Conservation (phyloP, 768 basidiomycete species). For the Boletus insuetus region DNA sequence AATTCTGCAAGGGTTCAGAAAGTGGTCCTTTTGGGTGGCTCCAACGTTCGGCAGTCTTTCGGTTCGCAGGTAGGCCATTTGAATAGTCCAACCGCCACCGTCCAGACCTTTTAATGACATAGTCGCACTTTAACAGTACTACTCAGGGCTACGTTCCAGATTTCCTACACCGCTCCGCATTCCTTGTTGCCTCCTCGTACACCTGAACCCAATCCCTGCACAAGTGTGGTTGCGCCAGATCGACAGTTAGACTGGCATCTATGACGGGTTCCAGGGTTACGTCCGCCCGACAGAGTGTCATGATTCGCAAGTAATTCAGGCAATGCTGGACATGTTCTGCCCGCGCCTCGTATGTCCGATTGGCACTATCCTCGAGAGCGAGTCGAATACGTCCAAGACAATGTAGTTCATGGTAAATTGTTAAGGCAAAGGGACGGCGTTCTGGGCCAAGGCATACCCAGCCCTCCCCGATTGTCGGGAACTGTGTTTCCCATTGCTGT, state of each 20-base stretch:
- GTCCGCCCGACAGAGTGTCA: conserved; percentile 45
- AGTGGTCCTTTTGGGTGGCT: not conserved
- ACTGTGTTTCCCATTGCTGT: conserved; percentile 22
- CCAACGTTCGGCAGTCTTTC: not conserved
- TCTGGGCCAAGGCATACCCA: conserved; percentile 29
- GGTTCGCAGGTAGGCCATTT: not conserved
- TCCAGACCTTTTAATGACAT: too few relatives aligned
- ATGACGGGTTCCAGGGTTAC: conserved; percentile 45
- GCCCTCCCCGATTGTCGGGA: conserved; percentile 17
- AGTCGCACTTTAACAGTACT: too few relatives aligned
- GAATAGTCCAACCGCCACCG: not conserved
- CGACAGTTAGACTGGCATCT: conserved; percentile 14
- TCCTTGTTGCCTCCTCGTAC: conserved; percentile 22
- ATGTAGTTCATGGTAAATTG: conserved; percentile 40
- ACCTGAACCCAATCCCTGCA: conserved; percentile 28
- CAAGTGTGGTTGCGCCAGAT: conserved; percentile 23
- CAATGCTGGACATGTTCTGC: conserved; percentile 40
- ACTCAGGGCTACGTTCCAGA: not conserved
- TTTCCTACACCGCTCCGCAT: conserved; percentile 6
- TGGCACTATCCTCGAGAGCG: conserved; percentile 18
- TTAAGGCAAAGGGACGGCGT: conserved; percentile 32
- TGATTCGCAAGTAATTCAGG: conserved; percentile 47
- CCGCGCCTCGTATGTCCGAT: conserved; percentile 15
- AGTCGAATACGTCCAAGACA: conserved; percentile 33
- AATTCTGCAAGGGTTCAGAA: too few relatives aligned